These are phyloP conservation scores for Fistulinella prunicolor DNA, from an alignment of 768 basidiomycete species.

Conservation along the genomic window DNA sequence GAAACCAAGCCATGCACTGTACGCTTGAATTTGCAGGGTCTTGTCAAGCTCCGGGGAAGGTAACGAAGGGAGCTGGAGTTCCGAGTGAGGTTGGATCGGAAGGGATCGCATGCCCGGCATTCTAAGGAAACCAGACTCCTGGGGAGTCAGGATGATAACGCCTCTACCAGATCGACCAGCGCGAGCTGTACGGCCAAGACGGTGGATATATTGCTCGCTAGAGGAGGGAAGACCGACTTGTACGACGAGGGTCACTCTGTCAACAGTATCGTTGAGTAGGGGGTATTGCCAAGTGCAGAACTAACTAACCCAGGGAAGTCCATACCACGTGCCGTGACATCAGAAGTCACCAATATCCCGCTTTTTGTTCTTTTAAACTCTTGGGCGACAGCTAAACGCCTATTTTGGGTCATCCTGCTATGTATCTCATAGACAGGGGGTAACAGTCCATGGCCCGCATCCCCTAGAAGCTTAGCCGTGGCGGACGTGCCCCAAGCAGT, in stretches of 20 bases:
- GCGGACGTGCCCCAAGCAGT: constrained; percentile 58
- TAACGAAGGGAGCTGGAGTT: constrained; percentile 27
- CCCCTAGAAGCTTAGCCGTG: constrained; percentile 34
- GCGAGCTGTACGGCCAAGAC: constrained; percentile 75
- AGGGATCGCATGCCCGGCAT: constrained; percentile 39
- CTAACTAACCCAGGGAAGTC: constrained; percentile 56
- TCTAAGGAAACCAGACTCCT: constrained; percentile 49
- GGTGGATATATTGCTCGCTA: constrained; percentile 76
- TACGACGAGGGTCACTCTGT: constrained; percentile 55
- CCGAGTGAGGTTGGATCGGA: constrained; percentile 35
- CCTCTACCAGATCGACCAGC: constrained; percentile 65
- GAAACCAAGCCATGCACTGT: constrained; percentile 56
- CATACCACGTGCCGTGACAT: constrained; percentile 64
- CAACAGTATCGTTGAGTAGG: constrained; percentile 4
- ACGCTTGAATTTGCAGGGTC: constrained; percentile 47
- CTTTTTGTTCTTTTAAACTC: constrained; percentile 43
- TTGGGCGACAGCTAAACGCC: constrained; percentile 48
- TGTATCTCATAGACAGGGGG: constrained; percentile 54
- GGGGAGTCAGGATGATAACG: constrained; percentile 50
- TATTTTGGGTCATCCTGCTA: constrained; percentile 50
- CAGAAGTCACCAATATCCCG: constrained; percentile 50
- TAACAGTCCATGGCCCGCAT: constrained; percentile 25
- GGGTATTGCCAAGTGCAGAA: background rate
- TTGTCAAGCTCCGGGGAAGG: constrained; percentile 27
- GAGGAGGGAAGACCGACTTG: constrained; percentile 67